Evolutionary conservation across 108 stramenopile species (phyloP), one percentile per base, ranked within the genome.

Genomic region (Craspedostauros australis): DNA sequence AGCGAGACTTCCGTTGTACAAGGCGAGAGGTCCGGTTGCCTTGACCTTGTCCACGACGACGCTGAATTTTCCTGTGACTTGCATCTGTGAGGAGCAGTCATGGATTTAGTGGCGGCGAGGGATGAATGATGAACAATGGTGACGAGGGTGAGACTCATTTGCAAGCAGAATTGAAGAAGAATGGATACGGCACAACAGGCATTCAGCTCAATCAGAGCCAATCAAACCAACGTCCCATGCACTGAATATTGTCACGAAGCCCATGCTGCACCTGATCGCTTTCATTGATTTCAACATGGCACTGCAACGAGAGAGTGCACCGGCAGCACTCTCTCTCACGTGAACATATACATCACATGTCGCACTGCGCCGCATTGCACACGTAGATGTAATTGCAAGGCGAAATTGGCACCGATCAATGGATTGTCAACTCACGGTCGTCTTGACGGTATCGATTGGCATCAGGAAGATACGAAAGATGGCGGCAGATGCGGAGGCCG

Each of bases 61-160:
- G 16, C 75, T 73, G 59, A 96, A 84, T 72, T 93, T 94, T 33
- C 98, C 98, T 46, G 93, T 91, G 22, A 99, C 96, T 80, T 98
- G 96, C 91, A 96, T 89, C n/a, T n/a, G n/a, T n/a, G n/a, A n/a
- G n/a, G n/a, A n/a, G n/a, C n/a, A n/a, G n/a, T n/a, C n/a, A 12
- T 36, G 9, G 9, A 12, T 36, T 36, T 36, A 12, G 9, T 36
- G 9, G 34, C 14, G 20, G 0, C 48, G 18, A 15, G 9, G 4
- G 39, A 34, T 19, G 39, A 40, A 3, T 16, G 4, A 42, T 5
- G 8, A 3, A 19, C 40, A 0, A 21, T 4, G 11, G n/a, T 19
- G 42, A 31, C 22, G 32, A 31, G 21, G 31, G 40, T 15, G 31
- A 15, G 39, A 24, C 33, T n/a, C n/a, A n/a, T n/a, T n/a, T n/a